Evolutionary conservation across 2,329 filamentous ascomycete genomes (phyloP), one percentile per base, ranked within the genome.

Genomic region (Cercospora nicotianae): DNA sequence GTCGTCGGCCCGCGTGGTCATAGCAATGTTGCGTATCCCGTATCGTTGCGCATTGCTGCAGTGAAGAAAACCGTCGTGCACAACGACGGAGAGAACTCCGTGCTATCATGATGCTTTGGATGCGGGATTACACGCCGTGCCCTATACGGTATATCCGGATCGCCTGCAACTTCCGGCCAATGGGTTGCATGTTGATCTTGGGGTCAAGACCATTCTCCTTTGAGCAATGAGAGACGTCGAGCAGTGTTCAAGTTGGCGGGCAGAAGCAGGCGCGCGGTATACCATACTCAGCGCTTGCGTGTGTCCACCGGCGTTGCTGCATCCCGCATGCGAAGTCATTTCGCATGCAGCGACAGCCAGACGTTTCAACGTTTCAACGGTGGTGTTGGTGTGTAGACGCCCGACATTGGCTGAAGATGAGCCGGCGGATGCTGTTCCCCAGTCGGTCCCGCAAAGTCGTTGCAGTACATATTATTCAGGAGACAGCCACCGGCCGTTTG

Each of bases 281-380:
- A 3, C 5, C 20, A 51, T 16, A 16, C 33, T 39, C 33, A 51
- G 20, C 45, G 45, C 33, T 39, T 39, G n/a, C n/a, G 33, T 16
- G 36, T 39, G 36, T 39, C 36, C 1, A n/a, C 16, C 23, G 12
- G 18, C 48, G 20, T 13, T 16, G 18, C 20, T 18, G 26, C 55
- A 31, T 31, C 16, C 26, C 26, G 55, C 30, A 58, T 58, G 55
- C 55, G 28, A 58, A 58, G 55, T 58, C 55, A 58, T 58, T 53
- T 58, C 55, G 18, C 55, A 10, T 58, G 55, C 55, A 58, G 55
- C 55, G 28, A 31, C 55, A n/a, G 30, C 26, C 55, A 58, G 55
- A 33, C 28, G 55, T 30, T 30, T 30, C 28, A 30, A 33, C 28
- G 55, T 30, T 18, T 18, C 28, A 30, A 58, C 30, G 55, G 16